Evolutionary conservation across 768 basidiomycete species (phyloP).

Genomic region (Termitomyces bulborhizus): DNA sequence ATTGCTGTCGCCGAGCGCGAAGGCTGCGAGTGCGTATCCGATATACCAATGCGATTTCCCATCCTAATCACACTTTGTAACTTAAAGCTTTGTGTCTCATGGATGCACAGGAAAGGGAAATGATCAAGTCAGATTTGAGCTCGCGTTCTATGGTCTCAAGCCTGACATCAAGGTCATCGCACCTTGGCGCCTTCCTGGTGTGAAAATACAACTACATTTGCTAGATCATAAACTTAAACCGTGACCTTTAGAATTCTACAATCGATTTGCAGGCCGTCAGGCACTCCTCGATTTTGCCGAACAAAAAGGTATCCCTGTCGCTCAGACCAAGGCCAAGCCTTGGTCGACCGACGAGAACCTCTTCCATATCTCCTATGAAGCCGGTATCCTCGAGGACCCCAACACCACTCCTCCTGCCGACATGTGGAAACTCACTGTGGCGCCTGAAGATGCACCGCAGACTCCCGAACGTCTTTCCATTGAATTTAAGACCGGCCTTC

Average conservation of each 20-base stretch:
- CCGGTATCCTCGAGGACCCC: constrained; percentile 97
- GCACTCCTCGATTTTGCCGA: constrained; percentile 89
- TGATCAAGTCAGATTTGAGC: constrained; percentile 98
- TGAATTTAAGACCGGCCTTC: constrained; percentile 84
- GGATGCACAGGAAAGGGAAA: constrained; percentile 99
- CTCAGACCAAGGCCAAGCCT: constrained; percentile 93
- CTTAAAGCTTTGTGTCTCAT: constrained; percentile 82
- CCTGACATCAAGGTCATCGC: constrained; percentile 99
- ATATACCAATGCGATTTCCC: not conserved
- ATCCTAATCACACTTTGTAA: not conserved
- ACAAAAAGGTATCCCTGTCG: constrained; percentile 84
- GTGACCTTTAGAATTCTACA: constrained; percentile 72
- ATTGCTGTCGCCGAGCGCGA: constrained; percentile 87
- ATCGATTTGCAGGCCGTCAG: constrained; percentile 93
- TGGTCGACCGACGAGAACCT: constrained; percentile 99
- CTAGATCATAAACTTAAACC: not conserved
- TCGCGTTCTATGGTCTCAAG: constrained; percentile 97
- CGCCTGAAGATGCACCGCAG: constrained; percentile 76
- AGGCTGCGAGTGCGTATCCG: constrained; percentile 81
- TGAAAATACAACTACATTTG: constrained; percentile 9
- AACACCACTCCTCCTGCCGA: constrained; percentile 88
- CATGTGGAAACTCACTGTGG: constrained; percentile 98
- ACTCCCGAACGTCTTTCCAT: constrained; percentile 76
- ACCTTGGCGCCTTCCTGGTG: constrained; percentile 95
- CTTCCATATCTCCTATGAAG: constrained; percentile 99